Conservation (phyloP, 2,329 filamentous ascomycete species). For the Aphanocladium album region DNA sequence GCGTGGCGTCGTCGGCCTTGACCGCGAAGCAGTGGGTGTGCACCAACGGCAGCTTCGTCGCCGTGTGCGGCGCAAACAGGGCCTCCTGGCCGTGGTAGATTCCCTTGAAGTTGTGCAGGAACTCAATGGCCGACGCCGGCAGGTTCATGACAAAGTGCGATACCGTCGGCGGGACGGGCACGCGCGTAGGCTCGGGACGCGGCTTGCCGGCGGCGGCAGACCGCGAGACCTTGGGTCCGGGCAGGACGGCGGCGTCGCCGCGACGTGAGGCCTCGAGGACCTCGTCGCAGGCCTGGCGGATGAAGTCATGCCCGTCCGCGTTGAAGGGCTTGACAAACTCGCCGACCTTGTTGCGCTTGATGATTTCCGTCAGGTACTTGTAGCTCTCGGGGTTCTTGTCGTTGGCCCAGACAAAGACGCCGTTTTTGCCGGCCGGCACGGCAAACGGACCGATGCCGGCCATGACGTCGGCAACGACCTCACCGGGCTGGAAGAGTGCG, state of each 20-base stretch:
- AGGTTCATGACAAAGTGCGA: slow-evolving; percentile 99
- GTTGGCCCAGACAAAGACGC: slow-evolving; percentile 92
- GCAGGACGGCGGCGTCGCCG: slow-evolving; percentile 51
- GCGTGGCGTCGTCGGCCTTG: slow-evolving; percentile 70
- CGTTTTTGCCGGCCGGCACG: slow-evolving; percentile 81
- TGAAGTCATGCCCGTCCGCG: slow-evolving; percentile 76
- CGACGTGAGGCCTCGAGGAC: slow-evolving; percentile 47
- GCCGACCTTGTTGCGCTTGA: slow-evolving; percentile 71
- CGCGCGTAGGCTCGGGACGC: slow-evolving; percentile 31
- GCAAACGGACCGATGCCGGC: slow-evolving; percentile 95
- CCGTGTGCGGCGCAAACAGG: slow-evolving; percentile 58
- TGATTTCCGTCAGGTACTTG: slow-evolving; percentile 63
- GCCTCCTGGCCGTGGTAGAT: slow-evolving; percentile 68
- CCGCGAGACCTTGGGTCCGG: slow-evolving; percentile 34
- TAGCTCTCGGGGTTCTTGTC: slow-evolving; percentile 92
- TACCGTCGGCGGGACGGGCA: slow-evolving; percentile 67
- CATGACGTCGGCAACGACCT: slow-evolving; percentile 95
- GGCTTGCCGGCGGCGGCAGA: slow-evolving; percentile 28
- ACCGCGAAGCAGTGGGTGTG: slow-evolving; percentile 94
- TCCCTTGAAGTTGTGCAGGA: slow-evolving; percentile 63
- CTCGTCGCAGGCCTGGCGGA: slow-evolving; percentile 61
- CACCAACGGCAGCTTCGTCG: slow-evolving; percentile 66
- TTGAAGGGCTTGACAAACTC: slow-evolving; percentile 76
- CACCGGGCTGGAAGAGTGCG: slow-evolving; percentile 69
- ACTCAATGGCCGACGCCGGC: slow-evolving; percentile 81